Conservation (phyloP, 176 grass and related monocot species). For the Panicum miliaceum region DNA sequence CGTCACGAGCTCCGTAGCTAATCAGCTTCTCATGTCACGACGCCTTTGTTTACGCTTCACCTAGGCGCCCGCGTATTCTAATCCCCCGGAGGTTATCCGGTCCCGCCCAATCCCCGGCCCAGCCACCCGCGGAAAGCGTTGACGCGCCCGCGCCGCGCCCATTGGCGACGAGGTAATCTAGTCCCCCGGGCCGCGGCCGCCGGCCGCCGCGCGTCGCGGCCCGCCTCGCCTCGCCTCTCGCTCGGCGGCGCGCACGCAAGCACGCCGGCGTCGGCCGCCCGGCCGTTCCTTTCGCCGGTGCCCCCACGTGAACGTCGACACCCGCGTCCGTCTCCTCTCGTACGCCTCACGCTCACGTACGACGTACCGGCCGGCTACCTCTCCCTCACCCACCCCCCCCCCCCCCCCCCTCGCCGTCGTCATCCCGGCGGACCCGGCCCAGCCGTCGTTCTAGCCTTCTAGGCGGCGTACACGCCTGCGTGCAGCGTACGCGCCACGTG, state of each 20-base stretch:
- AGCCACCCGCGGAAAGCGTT: neutral
- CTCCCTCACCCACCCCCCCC: too few relatives aligned
- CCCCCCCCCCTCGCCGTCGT: neutral
- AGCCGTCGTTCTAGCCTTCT: neutral
- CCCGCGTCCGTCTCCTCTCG: too few relatives aligned
- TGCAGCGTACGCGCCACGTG: neutral
- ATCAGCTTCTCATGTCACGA: neutral
- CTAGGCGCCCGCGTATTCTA: neutral
- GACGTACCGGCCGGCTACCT: neutral
- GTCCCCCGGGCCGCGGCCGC: too few relatives aligned
- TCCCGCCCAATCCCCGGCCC: neutral
- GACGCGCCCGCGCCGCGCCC: neutral
- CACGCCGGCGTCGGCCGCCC: too few relatives aligned
- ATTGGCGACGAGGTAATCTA: neutral
- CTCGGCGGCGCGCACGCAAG: slow-evolving; percentile 2
- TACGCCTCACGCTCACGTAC: neutral
- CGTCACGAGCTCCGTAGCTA: neutral
- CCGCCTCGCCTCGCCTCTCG: neutral
- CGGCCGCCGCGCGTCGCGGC: too few relatives aligned
- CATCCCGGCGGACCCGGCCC: neutral
- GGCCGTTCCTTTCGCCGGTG: neutral
- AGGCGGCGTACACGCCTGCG: neutral
- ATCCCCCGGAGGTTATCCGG: neutral
- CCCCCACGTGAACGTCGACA: slow-evolving; percentile 29
- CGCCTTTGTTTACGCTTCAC: neutral